phyloP scores from a whole-genome alignment of 2,329 filamentous ascomycete species.

The Tolypocladium ophioglossoides region DNA sequence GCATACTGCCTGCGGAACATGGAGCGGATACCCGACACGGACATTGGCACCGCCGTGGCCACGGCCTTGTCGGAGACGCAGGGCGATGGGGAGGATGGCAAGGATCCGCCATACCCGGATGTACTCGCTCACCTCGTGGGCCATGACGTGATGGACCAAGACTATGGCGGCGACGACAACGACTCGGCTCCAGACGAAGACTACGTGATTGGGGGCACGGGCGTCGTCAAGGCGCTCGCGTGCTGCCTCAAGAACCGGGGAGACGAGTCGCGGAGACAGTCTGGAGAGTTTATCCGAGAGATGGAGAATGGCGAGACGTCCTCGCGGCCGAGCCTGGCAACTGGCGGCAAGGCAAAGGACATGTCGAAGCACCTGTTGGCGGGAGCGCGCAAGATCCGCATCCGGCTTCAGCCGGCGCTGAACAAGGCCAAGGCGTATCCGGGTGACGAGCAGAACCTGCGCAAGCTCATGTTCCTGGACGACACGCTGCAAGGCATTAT shows the following conservation, averaged over 20 bases:
- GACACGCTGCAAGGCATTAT: slow-evolving; percentile 85
- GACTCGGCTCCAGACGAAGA: slow-evolving; percentile 76
- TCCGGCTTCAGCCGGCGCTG: slow-evolving; percentile 73
- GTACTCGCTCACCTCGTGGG: slow-evolving; percentile 82
- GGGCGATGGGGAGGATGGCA: slow-evolving; percentile 15
- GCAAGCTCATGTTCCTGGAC: slow-evolving; percentile 80
- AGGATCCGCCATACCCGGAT: slow-evolving; percentile 50
- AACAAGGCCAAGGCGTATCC: slow-evolving; percentile 58
- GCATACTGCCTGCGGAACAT: slow-evolving; percentile 90
- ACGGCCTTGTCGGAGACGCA: slow-evolving; percentile 29
- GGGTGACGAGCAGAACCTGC: slow-evolving; percentile 65
- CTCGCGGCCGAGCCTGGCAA: slow-evolving; percentile 27
- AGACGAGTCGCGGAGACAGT: slow-evolving; percentile 47
- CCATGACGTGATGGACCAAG: slow-evolving; percentile 38
- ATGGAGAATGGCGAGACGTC: slow-evolving; percentile 39
- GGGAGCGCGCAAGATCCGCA: slow-evolving; percentile 80
- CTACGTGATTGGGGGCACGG: slow-evolving; percentile 92
- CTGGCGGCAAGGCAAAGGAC: slow-evolving; percentile 61
- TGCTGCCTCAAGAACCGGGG: slow-evolving; percentile 77
- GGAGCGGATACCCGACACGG: slow-evolving; percentile 62
- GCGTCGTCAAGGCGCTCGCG: slow-evolving; percentile 85
- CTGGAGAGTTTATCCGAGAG: slow-evolving; percentile 41
- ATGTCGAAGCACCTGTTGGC: slow-evolving; percentile 86
- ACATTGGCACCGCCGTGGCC: slow-evolving; percentile 39
- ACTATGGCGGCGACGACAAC: slow-evolving; percentile 46